These are phyloP conservation scores for Rhizopogon vesiculosus DNA, from an alignment of 768 basidiomycete genomes.

Conservation along the genomic window DNA sequence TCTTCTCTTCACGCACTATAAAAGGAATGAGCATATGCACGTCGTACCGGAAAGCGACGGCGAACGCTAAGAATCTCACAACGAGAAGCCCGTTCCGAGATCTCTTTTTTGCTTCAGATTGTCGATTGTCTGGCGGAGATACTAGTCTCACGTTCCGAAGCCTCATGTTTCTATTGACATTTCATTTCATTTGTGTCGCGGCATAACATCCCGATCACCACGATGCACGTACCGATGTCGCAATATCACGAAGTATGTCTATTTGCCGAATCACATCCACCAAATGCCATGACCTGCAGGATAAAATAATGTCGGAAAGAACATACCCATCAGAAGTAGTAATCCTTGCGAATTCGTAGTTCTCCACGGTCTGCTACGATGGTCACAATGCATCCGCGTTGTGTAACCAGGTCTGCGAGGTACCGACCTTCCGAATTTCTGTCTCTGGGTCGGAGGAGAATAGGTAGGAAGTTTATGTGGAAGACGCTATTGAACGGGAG, in stretches of 20 bases:
- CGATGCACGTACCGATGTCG: slow-evolving; percentile 34
- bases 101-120: slow-evolving; percentile 33
- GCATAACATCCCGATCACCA: slow-evolving; percentile 15
- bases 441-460: slow-evolving; percentile 63
- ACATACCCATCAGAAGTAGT: slow-evolving; percentile 1
- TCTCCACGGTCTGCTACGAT: slow-evolving; percentile 14
- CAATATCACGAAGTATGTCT: slow-evolving; percentile 17
- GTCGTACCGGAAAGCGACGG: slow-evolving; percentile 2
- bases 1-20: slow-evolving; percentile 36
- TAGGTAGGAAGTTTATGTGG: too few relatives aligned
- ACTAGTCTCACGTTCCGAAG: slow-evolving; percentile 58
- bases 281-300: slow-evolving; percentile 47
- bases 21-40: slow-evolving; percentile 5
- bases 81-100: slow-evolving; percentile 39
- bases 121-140: slow-evolving; percentile 38
- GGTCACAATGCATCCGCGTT: not conserved
- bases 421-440: slow-evolving; percentile 38
- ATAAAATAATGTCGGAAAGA: slow-evolving; percentile 21
- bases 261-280: slow-evolving; percentile 43
- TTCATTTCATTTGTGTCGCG: slow-evolving; percentile 19
- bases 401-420: slow-evolving; percentile 6
- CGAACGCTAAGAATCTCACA: slow-evolving; percentile 34
- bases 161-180: slow-evolving; percentile 55
- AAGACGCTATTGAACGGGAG: too few relatives aligned
- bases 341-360: slow-evolving; percentile 55